These are phyloP conservation scores for Cercospora sesami DNA, from an alignment of 2,329 filamentous ascomycete genomes.

Conservation along the genomic window DNA sequence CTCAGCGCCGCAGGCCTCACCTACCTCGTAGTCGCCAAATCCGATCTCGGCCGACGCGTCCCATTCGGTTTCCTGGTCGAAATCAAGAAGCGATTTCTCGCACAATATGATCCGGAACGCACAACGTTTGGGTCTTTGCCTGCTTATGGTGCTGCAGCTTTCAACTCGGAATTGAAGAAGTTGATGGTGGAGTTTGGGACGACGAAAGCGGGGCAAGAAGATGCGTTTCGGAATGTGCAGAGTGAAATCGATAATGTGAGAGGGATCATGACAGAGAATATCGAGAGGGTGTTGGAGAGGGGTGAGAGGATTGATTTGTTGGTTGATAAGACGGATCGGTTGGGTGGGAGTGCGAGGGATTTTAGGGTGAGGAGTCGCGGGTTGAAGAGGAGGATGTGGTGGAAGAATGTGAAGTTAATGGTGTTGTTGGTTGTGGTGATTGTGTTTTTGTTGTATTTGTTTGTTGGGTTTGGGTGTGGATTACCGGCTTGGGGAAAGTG, in stretches of 20 bases:
- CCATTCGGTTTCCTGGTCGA: constrained; percentile 91
- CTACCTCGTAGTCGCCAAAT: constrained; percentile 85
- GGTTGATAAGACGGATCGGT: constrained; percentile 91
- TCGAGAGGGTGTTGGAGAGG: constrained; percentile 81
- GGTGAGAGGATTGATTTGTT: constrained; percentile 91
- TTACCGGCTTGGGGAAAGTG: constrained; percentile 53
- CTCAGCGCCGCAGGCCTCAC: constrained; percentile 70
- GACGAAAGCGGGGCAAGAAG: constrained; percentile 70
- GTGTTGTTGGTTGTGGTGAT: constrained; percentile 71
- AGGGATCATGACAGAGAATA: constrained; percentile 93
- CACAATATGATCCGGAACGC: constrained; percentile 62
- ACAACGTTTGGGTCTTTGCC: constrained; percentile 77
- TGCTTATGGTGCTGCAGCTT: constrained; percentile 84
- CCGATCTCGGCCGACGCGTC: constrained; percentile 78
- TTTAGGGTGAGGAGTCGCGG: constrained; percentile 86
- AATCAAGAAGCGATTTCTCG: constrained; percentile 83
- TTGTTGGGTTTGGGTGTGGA: constrained; percentile 72
- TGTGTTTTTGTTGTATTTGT: constrained; percentile 68
- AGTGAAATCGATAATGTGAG: constrained; percentile 88
- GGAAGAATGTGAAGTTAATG: constrained; percentile 98
- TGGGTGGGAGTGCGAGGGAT: constrained; percentile 85
- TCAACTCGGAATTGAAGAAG: constrained; percentile 74
- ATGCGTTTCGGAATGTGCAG: constrained; percentile 80
- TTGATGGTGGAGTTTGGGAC: constrained; percentile 85
- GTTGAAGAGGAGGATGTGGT: constrained; percentile 94